Percentiles rank a stretch among this genome's conserved stretches.
These are phyloP conservation scores for Puccinia horiana DNA, from an alignment of 1,284 basidiomycete genomes.

Conservation along the genomic window DNA sequence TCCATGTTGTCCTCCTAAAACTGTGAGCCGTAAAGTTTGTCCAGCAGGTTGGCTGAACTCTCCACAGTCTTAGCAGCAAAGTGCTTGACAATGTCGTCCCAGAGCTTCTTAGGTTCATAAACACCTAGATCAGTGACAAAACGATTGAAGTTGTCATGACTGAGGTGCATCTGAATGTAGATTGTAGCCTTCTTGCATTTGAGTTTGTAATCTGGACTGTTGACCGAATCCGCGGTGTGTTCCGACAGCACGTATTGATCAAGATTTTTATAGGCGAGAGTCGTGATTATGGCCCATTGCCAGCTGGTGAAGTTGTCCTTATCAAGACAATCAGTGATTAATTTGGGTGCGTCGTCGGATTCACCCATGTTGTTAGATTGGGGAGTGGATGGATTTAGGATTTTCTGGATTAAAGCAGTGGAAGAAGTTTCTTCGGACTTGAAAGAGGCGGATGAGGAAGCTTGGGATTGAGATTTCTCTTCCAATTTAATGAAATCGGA, in stretches of 20 bases:
- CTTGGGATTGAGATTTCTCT: too few species aligned
- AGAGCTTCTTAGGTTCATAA: not conserved
- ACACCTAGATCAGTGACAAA: not conserved
- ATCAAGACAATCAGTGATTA: not conserved
- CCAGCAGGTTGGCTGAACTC: not conserved
- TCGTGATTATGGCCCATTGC: not conserved
- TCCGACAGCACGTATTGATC: not conserved
- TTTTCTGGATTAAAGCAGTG: too few species aligned
- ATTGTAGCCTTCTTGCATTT: not conserved
- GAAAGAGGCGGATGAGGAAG: too few species aligned
- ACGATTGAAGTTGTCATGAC: not conserved
- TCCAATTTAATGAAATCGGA: not conserved
- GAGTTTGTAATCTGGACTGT: not conserved
- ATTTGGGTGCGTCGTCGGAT: not conserved
- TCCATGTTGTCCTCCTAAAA: not conserved
- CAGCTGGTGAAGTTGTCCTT: not conserved
- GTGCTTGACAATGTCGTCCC: not conserved
- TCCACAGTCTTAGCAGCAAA: not conserved
- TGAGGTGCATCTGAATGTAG: not conserved
- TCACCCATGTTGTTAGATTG: too few species aligned
- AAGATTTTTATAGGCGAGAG: not conserved
- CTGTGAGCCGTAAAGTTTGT: not conserved
- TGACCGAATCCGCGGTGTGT: not conserved
- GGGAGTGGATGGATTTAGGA: too few species aligned
- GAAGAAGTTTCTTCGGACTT: too few species aligned